These are phyloP conservation scores for Hordeum pubiflorum DNA, from an alignment of 202 grass and related monocot species.

Conservation along the genomic window DNA sequence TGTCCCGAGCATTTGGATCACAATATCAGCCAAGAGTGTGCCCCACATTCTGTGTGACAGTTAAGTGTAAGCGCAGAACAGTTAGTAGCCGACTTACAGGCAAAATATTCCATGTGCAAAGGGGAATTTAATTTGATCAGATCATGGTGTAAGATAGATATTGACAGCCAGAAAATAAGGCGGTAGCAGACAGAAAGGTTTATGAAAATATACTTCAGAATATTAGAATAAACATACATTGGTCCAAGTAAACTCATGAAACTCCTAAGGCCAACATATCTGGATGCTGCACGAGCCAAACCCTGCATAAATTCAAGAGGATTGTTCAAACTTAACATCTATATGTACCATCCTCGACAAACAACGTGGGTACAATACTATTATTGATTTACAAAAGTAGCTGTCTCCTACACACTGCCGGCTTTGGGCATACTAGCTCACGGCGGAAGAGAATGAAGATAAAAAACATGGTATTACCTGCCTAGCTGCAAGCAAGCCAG, in stretches of 20 bases:
- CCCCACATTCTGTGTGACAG: constrained; percentile 80
- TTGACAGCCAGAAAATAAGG: background rate
- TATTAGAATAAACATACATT: constrained; percentile 48
- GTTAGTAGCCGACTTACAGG: background rate
- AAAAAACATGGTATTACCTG: constrained; percentile 48
- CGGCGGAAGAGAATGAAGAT: too few species aligned
- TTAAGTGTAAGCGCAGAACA: background rate
- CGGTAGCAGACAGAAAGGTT: background rate
- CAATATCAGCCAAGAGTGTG: constrained; percentile 86
- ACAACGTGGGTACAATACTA: background rate
- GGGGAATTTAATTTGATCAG: background rate
- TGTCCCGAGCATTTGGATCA: constrained; percentile 94
- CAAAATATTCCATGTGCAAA: background rate
- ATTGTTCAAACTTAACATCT: background rate
- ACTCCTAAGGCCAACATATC: constrained; percentile 76
- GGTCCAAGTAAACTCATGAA: constrained; percentile 83
- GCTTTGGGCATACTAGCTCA: too few species aligned
- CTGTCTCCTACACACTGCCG: background rate
- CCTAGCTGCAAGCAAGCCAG: constrained; percentile 72
- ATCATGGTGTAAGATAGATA: background rate
- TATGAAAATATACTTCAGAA: background rate
- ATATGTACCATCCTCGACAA: background rate
- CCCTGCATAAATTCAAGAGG: constrained; percentile 47
- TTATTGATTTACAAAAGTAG: background rate
- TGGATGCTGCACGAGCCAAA: constrained; percentile 62